Percentiles rank a stretch among this genome's conserved stretches.
These are phyloP conservation scores for Pythium myriotylum DNA, from an alignment of 352 stramenopile genomes.

Conservation along the genomic window DNA sequence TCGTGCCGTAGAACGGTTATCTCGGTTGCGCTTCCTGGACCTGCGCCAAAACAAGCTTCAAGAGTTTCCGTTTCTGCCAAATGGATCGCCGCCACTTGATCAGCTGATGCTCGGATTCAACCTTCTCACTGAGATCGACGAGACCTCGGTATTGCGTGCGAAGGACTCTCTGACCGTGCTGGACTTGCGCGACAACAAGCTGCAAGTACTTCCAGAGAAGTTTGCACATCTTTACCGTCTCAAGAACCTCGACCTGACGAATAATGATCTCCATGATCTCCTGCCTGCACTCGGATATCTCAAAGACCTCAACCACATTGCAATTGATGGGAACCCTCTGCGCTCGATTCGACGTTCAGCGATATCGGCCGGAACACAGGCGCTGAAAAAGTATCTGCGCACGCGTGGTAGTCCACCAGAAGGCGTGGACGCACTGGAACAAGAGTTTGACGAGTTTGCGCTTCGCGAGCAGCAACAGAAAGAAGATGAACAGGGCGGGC, in stretches of 20 bases:
- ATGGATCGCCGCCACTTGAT: slow-evolving; percentile 48
- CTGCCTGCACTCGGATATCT: slow-evolving; percentile 72
- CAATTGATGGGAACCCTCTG: slow-evolving; percentile 78
- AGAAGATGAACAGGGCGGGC: slow-evolving; percentile 32
- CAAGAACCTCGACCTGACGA: slow-evolving; percentile 84
- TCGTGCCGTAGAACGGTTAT: slow-evolving; percentile 36
- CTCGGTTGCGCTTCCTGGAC: slow-evolving; percentile 62
- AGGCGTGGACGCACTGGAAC: slow-evolving; percentile 61
- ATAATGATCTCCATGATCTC: slow-evolving; percentile 81
- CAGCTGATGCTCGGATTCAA: slow-evolving; percentile 84
- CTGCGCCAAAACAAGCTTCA: slow-evolving; percentile 73
- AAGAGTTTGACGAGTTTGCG: slow-evolving; percentile 75
- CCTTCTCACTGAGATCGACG: slow-evolving; percentile 46
- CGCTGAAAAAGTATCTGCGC: slow-evolving; percentile 83
- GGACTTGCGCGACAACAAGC: slow-evolving; percentile 82
- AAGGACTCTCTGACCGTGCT: slow-evolving; percentile 74
- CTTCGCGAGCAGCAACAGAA: slow-evolving; percentile 49
- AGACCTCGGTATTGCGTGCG: slow-evolving; percentile 45
- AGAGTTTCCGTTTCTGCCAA: slow-evolving; percentile 58
- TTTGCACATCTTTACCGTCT: slow-evolving; percentile 68
- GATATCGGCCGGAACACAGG: slow-evolving; percentile 63
- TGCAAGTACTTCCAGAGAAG: slow-evolving; percentile 51
- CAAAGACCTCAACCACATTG: slow-evolving; percentile 72
- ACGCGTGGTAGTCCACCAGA: slow-evolving; percentile 65
- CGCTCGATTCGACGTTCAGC: slow-evolving; percentile 72